Conservation (phyloP, 768 basidiomycete genomes). For the Lentinula sp. region DNA sequence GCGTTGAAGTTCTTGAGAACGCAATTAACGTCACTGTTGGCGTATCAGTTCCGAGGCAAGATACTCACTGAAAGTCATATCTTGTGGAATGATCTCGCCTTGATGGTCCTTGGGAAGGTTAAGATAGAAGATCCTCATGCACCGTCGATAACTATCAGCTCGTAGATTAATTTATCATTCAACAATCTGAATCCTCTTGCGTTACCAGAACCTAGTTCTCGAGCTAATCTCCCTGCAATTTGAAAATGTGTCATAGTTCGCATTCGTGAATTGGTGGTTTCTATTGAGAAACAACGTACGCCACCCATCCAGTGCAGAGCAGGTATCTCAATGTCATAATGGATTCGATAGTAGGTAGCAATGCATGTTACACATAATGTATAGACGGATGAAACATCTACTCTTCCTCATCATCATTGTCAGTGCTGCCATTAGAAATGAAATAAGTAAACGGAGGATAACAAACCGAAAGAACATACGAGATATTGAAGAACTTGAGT, state of each 20-base stretch:
- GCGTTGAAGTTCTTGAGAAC: constrained; percentile 77
- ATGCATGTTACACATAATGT: neutral
- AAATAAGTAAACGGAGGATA: neutral
- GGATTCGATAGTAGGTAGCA: neutral
- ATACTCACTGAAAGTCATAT: constrained; percentile 51
- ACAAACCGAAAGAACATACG: constrained; percentile 39
- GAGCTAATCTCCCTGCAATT: neutral
- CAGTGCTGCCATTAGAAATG: constrained; percentile 17
- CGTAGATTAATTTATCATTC: neutral
- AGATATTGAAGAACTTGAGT: constrained; percentile 92
- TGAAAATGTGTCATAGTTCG: too few relatives aligned
- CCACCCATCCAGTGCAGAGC: too few relatives aligned
- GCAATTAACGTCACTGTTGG: constrained; percentile 52
- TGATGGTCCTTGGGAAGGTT: constrained; percentile 52
- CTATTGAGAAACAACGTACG: too few relatives aligned
- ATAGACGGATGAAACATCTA: neutral
- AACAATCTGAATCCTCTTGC: neutral
- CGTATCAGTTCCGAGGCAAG: constrained; percentile 63
- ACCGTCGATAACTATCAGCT: neutral
- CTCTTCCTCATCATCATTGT: constrained; percentile 33
- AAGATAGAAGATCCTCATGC: constrained; percentile 28
- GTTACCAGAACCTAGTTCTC: neutral
- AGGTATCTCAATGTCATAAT: neutral
- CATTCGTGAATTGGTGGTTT: too few relatives aligned
- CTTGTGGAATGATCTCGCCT: constrained; percentile 69